A percentile compares a stretch with the other conserved stretches of the same genome.
These are phyloP conservation scores for Penicillium paradoxum DNA, from an alignment of 495 filamentous ascomycete genomes.

Conservation along the genomic window DNA sequence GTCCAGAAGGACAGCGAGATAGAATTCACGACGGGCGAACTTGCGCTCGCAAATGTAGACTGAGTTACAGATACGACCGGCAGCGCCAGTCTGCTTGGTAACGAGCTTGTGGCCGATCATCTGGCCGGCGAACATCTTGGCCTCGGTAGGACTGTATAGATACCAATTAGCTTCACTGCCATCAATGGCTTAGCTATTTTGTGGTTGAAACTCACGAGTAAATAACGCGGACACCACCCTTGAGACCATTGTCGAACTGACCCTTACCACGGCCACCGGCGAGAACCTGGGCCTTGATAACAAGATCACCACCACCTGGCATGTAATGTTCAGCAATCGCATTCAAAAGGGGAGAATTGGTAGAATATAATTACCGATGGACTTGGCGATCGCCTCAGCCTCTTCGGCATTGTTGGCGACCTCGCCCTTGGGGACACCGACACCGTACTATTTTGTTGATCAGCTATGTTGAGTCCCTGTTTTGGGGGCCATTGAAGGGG, in stretches of 20 bases:
- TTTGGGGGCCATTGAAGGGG: constrained; percentile 16
- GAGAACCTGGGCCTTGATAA: constrained; percentile 98
- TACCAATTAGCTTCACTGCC: constrained; percentile 17
- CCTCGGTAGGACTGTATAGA: constrained; percentile 61
- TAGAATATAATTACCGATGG: constrained; percentile 56
- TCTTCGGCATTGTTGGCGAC: constrained; percentile 79
- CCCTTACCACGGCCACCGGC: constrained; percentile 97
- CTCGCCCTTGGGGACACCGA: constrained; percentile 83
- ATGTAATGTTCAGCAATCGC: constrained; percentile 22
- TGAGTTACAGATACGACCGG: constrained; percentile 85
- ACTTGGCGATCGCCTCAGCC: constrained; percentile 85
- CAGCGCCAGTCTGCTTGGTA: constrained; percentile 96
- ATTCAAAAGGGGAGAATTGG: neutral
- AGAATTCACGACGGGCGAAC: constrained; percentile 98
- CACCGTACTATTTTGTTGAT: constrained; percentile 67
- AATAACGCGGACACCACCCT: constrained; percentile 96
- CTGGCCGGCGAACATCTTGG: constrained; percentile 95
- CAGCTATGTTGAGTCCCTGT: constrained; percentile 14
- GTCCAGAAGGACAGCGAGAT: constrained; percentile 97
- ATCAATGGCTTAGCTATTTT: too few species aligned
- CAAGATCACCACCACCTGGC: constrained; percentile 84
- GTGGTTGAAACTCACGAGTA: constrained; percentile 66
- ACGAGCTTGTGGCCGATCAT: constrained; percentile 99
- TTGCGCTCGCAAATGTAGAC: constrained; percentile 99
- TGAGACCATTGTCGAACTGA: constrained; percentile 94